These are phyloP conservation scores for Starmerella etchellsii DNA, from an alignment of 805 yeast genomes.

Conservation along the genomic window DNA sequence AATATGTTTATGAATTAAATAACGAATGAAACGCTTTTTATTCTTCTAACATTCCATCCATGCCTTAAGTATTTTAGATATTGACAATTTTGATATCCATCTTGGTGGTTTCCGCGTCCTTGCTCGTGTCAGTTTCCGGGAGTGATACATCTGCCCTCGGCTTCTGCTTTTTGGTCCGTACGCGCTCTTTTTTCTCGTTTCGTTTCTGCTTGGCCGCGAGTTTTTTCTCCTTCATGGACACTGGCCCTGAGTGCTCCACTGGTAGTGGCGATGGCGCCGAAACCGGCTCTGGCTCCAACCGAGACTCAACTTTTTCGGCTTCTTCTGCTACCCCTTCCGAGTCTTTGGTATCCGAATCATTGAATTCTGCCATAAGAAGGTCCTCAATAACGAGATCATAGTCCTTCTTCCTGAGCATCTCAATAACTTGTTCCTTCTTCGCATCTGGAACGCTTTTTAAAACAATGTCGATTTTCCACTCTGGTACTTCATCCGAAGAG, in stretches of 20 bases:
- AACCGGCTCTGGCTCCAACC: no score
- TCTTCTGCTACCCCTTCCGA: no score
- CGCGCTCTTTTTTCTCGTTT: conserved; percentile 8
- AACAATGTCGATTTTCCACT: conserved; percentile 25
- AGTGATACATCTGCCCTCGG: neutral
- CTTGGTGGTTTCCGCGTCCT: neutral
- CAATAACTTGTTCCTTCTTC: conserved; percentile 9
- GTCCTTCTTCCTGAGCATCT: conserved; percentile 14
- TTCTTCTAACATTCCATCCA: neutral
- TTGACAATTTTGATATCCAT: neutral
- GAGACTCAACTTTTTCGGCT: no score
- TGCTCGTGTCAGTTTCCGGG: neutral
- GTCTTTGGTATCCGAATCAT: neutral
- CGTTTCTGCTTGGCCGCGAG: conserved; percentile 6
- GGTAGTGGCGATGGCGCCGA: no score
- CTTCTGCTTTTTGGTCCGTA: conserved; percentile 1
- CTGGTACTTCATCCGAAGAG: conserved; percentile 15
- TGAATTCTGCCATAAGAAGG: conserved; percentile 16
- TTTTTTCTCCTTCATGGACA: conserved; percentile 1
- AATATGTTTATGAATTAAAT: neutral
- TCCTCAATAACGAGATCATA: conserved; percentile 25
- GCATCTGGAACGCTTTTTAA: conserved; percentile 22
- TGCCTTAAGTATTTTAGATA: neutral
- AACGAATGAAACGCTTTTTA: neutral
- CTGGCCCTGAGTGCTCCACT: no score